phyloP scores from a whole-genome alignment of 192 early-diverging fungal species.

The Rhizophagus prolifer region DNA sequence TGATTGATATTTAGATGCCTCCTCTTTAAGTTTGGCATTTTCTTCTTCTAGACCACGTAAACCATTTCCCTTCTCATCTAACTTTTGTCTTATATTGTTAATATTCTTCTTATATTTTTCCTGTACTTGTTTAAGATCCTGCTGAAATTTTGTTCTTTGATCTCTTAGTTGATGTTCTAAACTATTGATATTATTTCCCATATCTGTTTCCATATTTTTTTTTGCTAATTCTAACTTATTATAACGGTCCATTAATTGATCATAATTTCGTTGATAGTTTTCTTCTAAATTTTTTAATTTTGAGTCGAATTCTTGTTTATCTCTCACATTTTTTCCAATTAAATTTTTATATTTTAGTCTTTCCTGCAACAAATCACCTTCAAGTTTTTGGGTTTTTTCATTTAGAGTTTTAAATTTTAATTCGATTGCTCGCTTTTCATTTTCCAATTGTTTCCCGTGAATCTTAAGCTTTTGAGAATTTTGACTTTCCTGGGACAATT shows the following conservation, averaged over 20 bases:
- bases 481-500: no score
- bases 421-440: no score
- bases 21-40: conserved; percentile 7
- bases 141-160: not conserved
- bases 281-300: not conserved
- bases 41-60: not conserved
- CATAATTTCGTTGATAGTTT: not conserved
- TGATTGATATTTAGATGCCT: conserved; percentile 4
- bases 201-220: not conserved
- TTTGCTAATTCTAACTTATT: not conserved
- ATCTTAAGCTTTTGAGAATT: no score
- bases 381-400: no score
- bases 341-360: not conserved
- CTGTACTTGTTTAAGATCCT: not conserved
- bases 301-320: not conserved
- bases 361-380: not conserved
- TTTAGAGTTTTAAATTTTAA: no score
- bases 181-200: not conserved
- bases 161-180: not conserved
- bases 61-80: not conserved
- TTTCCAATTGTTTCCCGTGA: no score
- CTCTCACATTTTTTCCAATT: not conserved
- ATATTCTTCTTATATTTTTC: not conserved
- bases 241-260: not conserved
- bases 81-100: not conserved